Conservation (phyloP, 768 basidiomycete species). For the Aureoboletus auriporus region DNA sequence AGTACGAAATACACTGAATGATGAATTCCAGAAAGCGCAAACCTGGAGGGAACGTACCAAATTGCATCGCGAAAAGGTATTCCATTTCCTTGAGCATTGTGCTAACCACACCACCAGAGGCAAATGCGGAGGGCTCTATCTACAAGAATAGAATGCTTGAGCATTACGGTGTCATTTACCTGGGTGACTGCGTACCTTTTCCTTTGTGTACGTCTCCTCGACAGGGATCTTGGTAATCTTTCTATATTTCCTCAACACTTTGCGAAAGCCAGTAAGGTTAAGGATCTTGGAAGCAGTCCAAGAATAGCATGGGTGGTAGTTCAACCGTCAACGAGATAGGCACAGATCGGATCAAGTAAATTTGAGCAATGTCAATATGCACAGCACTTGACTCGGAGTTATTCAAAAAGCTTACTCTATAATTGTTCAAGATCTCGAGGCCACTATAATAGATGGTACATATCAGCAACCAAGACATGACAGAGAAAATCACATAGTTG, state of each 20-base stretch:
- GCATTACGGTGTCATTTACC: not conserved
- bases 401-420: constrained; percentile 50
- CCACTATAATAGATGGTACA: constrained; percentile 40
- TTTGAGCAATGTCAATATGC: not conserved
- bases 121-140: constrained; percentile 68
- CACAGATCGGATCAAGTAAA: not conserved
- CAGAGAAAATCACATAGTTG: not conserved
- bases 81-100: constrained; percentile 75
- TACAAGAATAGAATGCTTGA: constrained; percentile 21
- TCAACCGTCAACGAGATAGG: not conserved
- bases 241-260: constrained; percentile 82
- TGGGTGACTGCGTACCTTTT: constrained; percentile 47
- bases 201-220: constrained; percentile 74
- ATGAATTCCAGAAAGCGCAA: not conserved
- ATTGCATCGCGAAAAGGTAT: constrained; percentile 67
- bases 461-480: constrained; percentile 9
- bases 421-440: constrained; percentile 84
- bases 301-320: not conserved
- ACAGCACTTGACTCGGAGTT: not conserved
- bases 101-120: constrained; percentile 55
- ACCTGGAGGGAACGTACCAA: constrained; percentile 49
- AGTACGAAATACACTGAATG: not conserved
- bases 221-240: constrained; percentile 71
- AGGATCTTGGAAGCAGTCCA: constrained; percentile 47
- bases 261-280: constrained; percentile 88